These are phyloP conservation scores for Coprinellus micaceus DNA, from an alignment of 768 basidiomycete genomes.

Conservation along the genomic window DNA sequence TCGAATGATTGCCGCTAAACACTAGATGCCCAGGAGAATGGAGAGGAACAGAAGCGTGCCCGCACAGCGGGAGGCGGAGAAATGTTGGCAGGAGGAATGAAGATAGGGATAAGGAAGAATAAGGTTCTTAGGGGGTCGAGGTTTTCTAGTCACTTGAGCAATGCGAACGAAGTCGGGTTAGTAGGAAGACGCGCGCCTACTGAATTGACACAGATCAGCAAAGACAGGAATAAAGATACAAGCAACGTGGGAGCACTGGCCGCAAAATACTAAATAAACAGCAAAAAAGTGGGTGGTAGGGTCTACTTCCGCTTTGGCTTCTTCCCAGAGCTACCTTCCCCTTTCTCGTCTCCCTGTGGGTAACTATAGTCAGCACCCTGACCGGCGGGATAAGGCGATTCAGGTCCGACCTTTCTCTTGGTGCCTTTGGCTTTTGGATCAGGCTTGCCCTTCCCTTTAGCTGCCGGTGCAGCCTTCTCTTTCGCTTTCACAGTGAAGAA, in stretches of 20 bases:
- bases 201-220: no score
- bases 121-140: no score
- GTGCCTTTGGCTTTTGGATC: constrained; percentile 32
- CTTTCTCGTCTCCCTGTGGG: constrained; percentile 38
- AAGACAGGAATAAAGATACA: no score
- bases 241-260: neutral
- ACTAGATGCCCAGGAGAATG: no score
- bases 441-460: constrained; percentile 20
- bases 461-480: constrained; percentile 33
- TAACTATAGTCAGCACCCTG: constrained; percentile 3
- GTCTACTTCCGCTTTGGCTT: constrained; percentile 41
- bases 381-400: neutral
- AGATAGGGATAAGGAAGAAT: no score
- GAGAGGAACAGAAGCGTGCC: no score
- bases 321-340: constrained; percentile 33
- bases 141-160: no score
- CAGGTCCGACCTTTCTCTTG: constrained; percentile 52
- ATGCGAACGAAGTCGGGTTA: no score
- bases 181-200: no score
- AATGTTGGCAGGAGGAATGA: no score
- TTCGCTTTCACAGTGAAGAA: constrained; percentile 83
- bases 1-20: no score
- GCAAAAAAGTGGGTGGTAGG: neutral
- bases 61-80: no score
- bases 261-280: neutral